Evolutionary conservation across 2,329 filamentous ascomycete genomes (phyloP), one percentile per base, ranked within the genome.

Genomic region (Phyllosticta citriasiana): DNA sequence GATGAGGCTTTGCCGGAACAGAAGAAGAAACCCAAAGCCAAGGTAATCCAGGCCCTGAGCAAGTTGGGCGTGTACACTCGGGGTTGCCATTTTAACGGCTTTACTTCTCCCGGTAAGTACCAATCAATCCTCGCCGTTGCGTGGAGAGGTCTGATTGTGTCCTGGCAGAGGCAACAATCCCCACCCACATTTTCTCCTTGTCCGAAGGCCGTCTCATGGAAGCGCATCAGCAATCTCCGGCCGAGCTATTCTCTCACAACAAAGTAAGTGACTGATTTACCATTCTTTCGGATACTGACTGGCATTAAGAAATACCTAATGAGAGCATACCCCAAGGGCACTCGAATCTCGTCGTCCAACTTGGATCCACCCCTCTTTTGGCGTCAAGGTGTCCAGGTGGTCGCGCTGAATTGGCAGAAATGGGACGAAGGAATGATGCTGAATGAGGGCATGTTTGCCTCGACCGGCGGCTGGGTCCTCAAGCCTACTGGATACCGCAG

Each of bases 371-470:
- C 85, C 0, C 81, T 87, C 3, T 94, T 92, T 74, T 97, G 92
- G 92, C 83, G 90, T 33, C 87, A 89, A 65, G 92, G 92, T 14
- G 87, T 95, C 2, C 92, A 97, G 73, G 87, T 97, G 67, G 91
- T 95, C 1, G 92, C 92, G 0, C 78, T 97, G 63, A 97, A 97
- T 75, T 97, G 92, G 90, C 92, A 97, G 74, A 87, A 86, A 64
- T 86, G 88, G 73, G 91, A 97, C 69, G 88, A 90, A 67, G 91
- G 90, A 33, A 95, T 95, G 87, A 97, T 97, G 93, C 82, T 96
- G 14, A 97, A 97, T 70, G 87, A 94, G 70, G 92, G 85, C 67
- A 94, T 96, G 90, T 96, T 96, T 73, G 82, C 85, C 1, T 88
- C 85, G 9, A 88, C 89, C 57, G 78, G 83, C 52, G 92, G 93